These are phyloP conservation scores for Volvariella surrecta DNA, from an alignment of 1,284 basidiomycete species.

Conservation along the genomic window DNA sequence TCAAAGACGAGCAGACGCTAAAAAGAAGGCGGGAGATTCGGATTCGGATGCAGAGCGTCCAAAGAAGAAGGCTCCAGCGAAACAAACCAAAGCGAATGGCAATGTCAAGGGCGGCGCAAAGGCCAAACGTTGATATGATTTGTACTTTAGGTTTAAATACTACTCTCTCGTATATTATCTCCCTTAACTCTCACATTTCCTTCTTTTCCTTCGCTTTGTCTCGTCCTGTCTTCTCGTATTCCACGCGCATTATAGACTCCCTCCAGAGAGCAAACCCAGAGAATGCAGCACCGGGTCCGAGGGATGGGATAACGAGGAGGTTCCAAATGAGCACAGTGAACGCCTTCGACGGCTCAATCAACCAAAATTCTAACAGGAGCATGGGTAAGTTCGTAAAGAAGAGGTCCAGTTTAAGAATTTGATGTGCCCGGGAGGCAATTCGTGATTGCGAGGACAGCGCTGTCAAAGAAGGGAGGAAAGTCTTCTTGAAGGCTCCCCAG, in stretches of 20 bases:
- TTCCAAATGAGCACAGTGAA: slow-evolving; percentile 27
- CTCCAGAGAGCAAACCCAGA: slow-evolving; percentile 33
- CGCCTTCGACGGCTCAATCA: slow-evolving; percentile 18
- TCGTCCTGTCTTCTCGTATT: slow-evolving; percentile 1
- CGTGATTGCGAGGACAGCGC: slow-evolving; percentile 9
- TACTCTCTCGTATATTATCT: too few species aligned
- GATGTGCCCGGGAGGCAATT: slow-evolving; percentile 9
- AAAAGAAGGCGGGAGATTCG: slow-evolving; percentile 43
- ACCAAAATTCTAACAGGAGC: slow-evolving; percentile 31
- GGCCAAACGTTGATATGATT: neutral
- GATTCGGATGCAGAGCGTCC: slow-evolving; percentile 56
- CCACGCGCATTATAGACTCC: slow-evolving; percentile 18
- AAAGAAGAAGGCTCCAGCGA: slow-evolving; percentile 49
- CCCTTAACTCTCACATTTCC: too few species aligned
- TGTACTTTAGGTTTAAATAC: too few species aligned
- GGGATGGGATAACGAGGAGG: slow-evolving; percentile 18
- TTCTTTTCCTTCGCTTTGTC: neutral
- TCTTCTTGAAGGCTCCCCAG: slow-evolving; percentile 11
- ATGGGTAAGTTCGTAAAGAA: slow-evolving; percentile 22
- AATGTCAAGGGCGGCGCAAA: slow-evolving; percentile 29
- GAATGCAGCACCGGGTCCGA: slow-evolving; percentile 38
- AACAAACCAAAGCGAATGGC: slow-evolving; percentile 37
- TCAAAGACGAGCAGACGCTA: slow-evolving; percentile 49
- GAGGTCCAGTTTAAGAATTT: slow-evolving; percentile 34
- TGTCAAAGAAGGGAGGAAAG: slow-evolving; percentile 19